Evolutionary conservation across 768 basidiomycete species (phyloP).

Genomic region (Naganishia vishniacii): DNA sequence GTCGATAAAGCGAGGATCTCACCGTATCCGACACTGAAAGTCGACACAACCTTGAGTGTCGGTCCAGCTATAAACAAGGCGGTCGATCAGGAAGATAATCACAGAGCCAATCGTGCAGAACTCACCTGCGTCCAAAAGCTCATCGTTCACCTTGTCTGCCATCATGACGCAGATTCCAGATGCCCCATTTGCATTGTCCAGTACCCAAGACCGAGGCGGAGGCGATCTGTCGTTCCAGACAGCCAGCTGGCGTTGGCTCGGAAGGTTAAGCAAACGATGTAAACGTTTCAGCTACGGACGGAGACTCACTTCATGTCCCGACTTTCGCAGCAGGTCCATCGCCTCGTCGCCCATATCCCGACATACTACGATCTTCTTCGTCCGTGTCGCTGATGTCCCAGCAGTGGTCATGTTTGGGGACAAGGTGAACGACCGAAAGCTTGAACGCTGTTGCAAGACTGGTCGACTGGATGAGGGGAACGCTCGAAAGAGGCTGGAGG

Average conservation of each 20-base stretch:
- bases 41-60: slow-evolving; percentile 73
- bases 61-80: slow-evolving; percentile 58
- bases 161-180: slow-evolving; percentile 60
- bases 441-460: too few relatives aligned
- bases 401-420: too few relatives aligned
- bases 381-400: not conserved
- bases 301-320: slow-evolving; percentile 17
- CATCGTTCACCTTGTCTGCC: slow-evolving; percentile 68
- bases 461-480: too few relatives aligned
- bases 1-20: slow-evolving; percentile 10
- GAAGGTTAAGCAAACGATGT: not conserved
- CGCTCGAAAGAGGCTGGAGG: too few relatives aligned
- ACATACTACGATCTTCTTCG: slow-evolving; percentile 40
- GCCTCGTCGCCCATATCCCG: slow-evolving; percentile 34
- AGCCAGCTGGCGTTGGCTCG: slow-evolving; percentile 49
- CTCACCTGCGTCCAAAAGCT: slow-evolving; percentile 60
- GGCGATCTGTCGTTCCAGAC: slow-evolving; percentile 56
- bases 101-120: not conserved
- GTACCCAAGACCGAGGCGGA: slow-evolving; percentile 65
- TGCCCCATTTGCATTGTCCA: slow-evolving; percentile 66
- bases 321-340: slow-evolving; percentile 30
- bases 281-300: not conserved
- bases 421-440: too few relatives aligned
- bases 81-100: not conserved
- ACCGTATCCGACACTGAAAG: slow-evolving; percentile 57